Base-by-base conservation (phyloP, 176 grass and related monocot species). In the Olyra latifolia region DNA sequence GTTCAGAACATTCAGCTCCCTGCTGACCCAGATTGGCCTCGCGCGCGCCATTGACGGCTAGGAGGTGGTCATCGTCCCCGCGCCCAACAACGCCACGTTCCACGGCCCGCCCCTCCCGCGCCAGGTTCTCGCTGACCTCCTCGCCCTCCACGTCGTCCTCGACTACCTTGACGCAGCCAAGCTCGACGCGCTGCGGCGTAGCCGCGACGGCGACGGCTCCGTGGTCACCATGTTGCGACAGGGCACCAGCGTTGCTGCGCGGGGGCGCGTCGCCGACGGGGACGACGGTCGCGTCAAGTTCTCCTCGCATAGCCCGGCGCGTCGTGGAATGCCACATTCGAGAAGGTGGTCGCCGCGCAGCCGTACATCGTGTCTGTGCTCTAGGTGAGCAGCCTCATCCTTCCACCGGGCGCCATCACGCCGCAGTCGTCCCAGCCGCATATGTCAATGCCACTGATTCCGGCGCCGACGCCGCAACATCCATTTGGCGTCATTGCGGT, bases 331-430 rank as follows among this genome's bases (percentile, higher is more conserved):
- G 84, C 83, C 16, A 83, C 68, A 42, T 67, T 93, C 5, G 71
- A 87, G 12, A 71, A 80, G 62, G 80, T 76, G 6, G 67, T 93
- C 40, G 63, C 66, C 8, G 52, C 81, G 60, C 75, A 46, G 65
- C 90, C 90, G 17, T 76, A 85, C 77, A 89, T 80, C 72, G 63
- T 89, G 6, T 82, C 88, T 5, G 93, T 97, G 45, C 74, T 97
- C 45, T 76, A 97, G 82, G 78, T 93, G 19, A 86, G 61, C 88
- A 43, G 75, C 30, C 57, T 88, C 80, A 56, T 82, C 29, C 1
- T 75, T 17, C 73, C 64, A 12, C 77, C 82, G 5, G 72, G 89
- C 5, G 1, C 76, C 45, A 42, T 28, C 58, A 9, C 20, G 8
- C 66, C 45, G 10, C 20, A 58, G 66, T 66, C 27, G 41, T 61